Evolutionary conservation across 441 rosid genomes (phyloP), one percentile per base, ranked within the genome.

Genomic region (Syzygium syzygioides): DNA sequence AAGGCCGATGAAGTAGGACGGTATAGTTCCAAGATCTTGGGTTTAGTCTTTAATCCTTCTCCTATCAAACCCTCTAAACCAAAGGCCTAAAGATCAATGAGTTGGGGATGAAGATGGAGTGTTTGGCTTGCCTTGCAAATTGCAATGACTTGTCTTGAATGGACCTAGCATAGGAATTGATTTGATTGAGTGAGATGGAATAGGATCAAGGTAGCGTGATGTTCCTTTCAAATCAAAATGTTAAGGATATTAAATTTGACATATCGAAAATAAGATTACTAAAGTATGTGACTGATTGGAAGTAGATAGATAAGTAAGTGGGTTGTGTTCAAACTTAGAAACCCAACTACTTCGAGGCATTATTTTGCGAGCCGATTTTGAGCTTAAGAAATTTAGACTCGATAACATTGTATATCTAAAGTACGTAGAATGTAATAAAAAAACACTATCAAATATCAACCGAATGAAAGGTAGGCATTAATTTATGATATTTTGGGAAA

Each of bases 221-320:
- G 7, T 32, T 66, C 0, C 28, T 20, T 66, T 0, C 6, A 0
- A 4, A 66, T 32, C 0, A 9, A 66, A 66, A 66, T 9, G 45
- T 66, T 18, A 30, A 32, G 13, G 2, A 17, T 66, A 9, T 32
- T 20, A 5, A 66, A 66, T 66, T 32, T 66, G 45, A 66, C 25
- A 10, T 30, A 41, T n/a, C 12, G 9, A 32, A 17, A 0, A 66
- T 0, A 18, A 66, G 25, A 66, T 66, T 66, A 32, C 79, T 32
- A 32, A 66, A 32, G 18, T 30, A 32, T 4, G 25, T 32, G 0
- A 32, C 41, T 32, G 18, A 32, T 66, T 0, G 6, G 7, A 66
- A 66, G 6, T 32, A 66, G 45, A 66, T 66, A 5, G 79, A 66
- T 32, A 17, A 66, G 13, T 5, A 66, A 32, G 79, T 66, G 71